Evolutionary conservation across 1,284 basidiomycete species (phyloP), one percentile per base, ranked within the genome.

Genomic region (Cryptococcus sp.): DNA sequence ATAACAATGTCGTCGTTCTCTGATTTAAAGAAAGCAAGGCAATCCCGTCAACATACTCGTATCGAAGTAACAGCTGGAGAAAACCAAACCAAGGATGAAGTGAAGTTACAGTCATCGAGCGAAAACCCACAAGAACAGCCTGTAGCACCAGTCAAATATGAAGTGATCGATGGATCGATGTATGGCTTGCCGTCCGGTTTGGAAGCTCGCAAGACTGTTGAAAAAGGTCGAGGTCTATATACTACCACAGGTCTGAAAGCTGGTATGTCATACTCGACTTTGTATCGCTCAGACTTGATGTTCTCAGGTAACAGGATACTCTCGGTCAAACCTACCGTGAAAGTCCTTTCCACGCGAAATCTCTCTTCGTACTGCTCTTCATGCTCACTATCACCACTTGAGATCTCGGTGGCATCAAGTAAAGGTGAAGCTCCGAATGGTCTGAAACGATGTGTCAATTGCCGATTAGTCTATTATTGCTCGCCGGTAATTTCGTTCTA

Each of bases 381-480:
- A 8, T 94, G 91, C 65, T 82, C 82, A 46, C 60, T 76, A 0
- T 62, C 71, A 2, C 49, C 60, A 0, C 56, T 60, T 23, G 77
- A 79, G 45, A 57, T 66, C 11, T 53, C 13, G 56, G 66, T n/a
- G 15, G 49, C 30, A 13, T 31, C 6, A 46, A 43, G 7, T 53
- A 46, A 30, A 49, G 50, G 50, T 43, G 32, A 49, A 38, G 33
- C 15, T 45, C 35, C 34, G 31, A 48, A 52, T 31, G 62, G 59
- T 23, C 59, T 75, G 57, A 84, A 83, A 65, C 79, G 87, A 49
- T 94, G 91, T 72, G 83, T 85, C 0, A 79, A 79, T 15, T 95
- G 91, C 68, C 83, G 81, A 48, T 76, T 78, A 0, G 67, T 88
- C 3, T 80, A 82, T 65, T 94, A 95, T 68, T 94, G 91, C 70